Evolutionary conservation across 352 stramenopile species (phyloP).

Genomic region (Globisporangium radiosum): DNA sequence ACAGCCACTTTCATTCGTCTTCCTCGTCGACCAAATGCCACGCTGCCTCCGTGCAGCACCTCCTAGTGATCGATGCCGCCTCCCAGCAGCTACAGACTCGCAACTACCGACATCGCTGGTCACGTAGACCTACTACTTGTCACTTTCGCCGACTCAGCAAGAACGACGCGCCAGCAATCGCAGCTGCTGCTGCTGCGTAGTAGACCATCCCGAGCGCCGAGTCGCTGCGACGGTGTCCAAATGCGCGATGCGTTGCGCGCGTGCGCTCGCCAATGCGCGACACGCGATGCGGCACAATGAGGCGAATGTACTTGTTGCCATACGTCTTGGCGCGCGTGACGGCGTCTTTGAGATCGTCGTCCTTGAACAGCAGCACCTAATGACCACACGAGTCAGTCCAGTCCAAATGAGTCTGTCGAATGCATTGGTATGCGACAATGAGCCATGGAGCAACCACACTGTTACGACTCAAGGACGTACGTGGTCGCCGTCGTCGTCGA

Average conservation of each 20-base stretch:
- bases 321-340: slow-evolving; percentile 70
- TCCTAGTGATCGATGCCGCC: too few species aligned
- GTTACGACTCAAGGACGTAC: neutral
- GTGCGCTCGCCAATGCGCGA: slow-evolving; percentile 15
- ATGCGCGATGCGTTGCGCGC: slow-evolving; percentile 26
- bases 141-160: slow-evolving; percentile 68
- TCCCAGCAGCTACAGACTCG: too few species aligned
- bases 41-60: too few species aligned
- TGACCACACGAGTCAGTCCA: neutral
- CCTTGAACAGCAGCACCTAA: slow-evolving; percentile 69
- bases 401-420: too few species aligned
- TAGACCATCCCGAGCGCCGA: slow-evolving; percentile 68
- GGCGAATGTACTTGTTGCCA: slow-evolving; percentile 79
- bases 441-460: too few species aligned
- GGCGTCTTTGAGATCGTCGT: slow-evolving; percentile 76
- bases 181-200: slow-evolving; percentile 66
- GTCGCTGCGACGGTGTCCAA: slow-evolving; percentile 34
- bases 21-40: too few species aligned
- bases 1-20: too few species aligned
- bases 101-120: too few species aligned
- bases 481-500: slow-evolving; percentile 80
- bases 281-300: slow-evolving; percentile 56
- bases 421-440: neutral
- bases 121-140: slow-evolving; percentile 1
- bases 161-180: slow-evolving; percentile 72